A percentile compares a stretch with the other conserved stretches of the same genome.
These are phyloP conservation scores for Sorghum bicolor DNA, from an alignment of 176 grass and related monocot species.

Conservation along the genomic window Sorghum_bicolor_NCBIv3 NC_012870.2:65393001-65393500, in stretches of 20 bases:
- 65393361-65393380: slow-evolving; percentile 92
- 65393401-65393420: slow-evolving; percentile 28
- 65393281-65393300: slow-evolving; percentile 83
- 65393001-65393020: slow-evolving; percentile 74
- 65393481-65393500: slow-evolving; percentile 97
- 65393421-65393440: slow-evolving; percentile 16
- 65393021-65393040: slow-evolving; percentile 76
- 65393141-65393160: slow-evolving; percentile 88
- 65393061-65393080: slow-evolving; percentile 75
- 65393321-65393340: slow-evolving; percentile 98
- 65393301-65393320: slow-evolving; percentile 99
- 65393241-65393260: neutral
- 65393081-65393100: slow-evolving; percentile 44
- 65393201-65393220: slow-evolving; percentile 40
- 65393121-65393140: slow-evolving; percentile 83
- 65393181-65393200: slow-evolving; percentile 86
- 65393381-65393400: slow-evolving; percentile 76
- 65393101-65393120: slow-evolving; percentile 45
- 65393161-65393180: slow-evolving; percentile 90
- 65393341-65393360: slow-evolving; percentile 89
- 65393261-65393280: slow-evolving; percentile 32
- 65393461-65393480: slow-evolving; percentile 40
- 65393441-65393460: slow-evolving; percentile 3
- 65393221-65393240: neutral
- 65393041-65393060: slow-evolving; percentile 94